phyloP scores from a whole-genome alignment of 2,329 filamentous ascomycete species.

The Ceratocystis huliohia region DNA sequence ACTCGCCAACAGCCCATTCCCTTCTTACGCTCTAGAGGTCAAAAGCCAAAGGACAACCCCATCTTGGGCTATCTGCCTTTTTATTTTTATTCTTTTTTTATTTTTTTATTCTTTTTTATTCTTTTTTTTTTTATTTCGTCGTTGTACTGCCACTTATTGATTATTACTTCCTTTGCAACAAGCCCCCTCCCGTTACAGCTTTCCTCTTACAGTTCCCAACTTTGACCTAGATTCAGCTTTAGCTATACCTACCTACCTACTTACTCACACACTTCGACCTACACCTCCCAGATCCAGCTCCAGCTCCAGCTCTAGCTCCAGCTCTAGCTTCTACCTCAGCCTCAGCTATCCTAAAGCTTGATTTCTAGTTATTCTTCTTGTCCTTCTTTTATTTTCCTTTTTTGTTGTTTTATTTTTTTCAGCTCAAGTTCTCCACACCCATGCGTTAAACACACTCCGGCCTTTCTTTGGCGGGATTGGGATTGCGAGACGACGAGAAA shows the following conservation, averaged over 20 bases:
- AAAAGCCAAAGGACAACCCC: no score
- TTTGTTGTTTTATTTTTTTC: not conserved
- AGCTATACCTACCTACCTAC: not conserved
- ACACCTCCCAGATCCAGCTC: not conserved
- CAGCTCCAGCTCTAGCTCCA: not conserved
- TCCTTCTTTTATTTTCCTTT: constrained; percentile 10
- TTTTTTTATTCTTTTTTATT: not conserved
- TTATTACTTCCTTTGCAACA: not conserved
- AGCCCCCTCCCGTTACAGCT: not conserved
- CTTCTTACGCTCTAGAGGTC: no score
- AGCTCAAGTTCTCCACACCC: constrained; percentile 11
- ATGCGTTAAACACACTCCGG: constrained; percentile 13
- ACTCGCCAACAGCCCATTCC: not conserved
- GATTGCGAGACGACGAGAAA: constrained; percentile 6
- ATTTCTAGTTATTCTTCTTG: constrained; percentile 9
- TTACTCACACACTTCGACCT: not conserved
- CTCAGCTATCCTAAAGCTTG: constrained; percentile 5
- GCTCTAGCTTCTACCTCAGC: constrained; percentile 5
- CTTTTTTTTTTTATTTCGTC: not conserved
- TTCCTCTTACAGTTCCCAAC: constrained; percentile 2
- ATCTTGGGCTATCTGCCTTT: not conserved
- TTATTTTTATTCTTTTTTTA: not conserved
- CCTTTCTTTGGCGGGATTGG: constrained; percentile 15
- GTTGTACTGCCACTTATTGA: not conserved
- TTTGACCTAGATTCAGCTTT: not conserved